These are phyloP conservation scores for Camellia sinensis DNA, from an alignment of 148 eudicot species.

Conservation along the genomic window DNA sequence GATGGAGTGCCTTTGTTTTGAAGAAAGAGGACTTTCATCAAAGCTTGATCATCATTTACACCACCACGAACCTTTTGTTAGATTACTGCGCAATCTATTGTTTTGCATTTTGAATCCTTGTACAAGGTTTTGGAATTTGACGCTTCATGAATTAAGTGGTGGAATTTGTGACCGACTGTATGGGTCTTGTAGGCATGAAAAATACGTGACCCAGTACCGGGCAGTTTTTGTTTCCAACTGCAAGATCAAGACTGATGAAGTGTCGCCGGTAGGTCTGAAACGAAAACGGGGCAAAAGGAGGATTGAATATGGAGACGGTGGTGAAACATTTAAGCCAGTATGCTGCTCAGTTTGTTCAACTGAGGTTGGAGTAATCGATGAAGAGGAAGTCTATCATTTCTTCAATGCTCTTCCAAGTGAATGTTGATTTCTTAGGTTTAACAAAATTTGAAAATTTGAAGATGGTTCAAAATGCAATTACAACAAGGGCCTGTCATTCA, in stretches of 20 bases:
- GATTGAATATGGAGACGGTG: conserved; percentile 13
- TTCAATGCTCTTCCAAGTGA: conserved; percentile 83
- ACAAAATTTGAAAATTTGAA: no score
- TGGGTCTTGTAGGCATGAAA: conserved; percentile 59
- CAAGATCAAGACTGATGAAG: conserved; percentile 43
- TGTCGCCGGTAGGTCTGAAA: conserved; percentile 37
- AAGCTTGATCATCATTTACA: no score
- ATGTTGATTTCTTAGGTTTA: conserved; percentile 29
- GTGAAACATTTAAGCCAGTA: conserved; percentile 48
- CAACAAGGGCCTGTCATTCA: no score
- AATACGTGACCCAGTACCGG: conserved; percentile 68
- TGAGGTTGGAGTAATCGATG: conserved; percentile 82
- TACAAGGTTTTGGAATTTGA: no score
- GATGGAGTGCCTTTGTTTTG: no score
- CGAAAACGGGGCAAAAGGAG: conserved; percentile 45
- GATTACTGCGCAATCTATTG: not conserved
- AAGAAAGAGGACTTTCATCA: no score
- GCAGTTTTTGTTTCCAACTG: conserved; percentile 79
- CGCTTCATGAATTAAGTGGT: no score
- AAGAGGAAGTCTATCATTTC: conserved; percentile 91
- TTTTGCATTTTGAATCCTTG: not conserved
- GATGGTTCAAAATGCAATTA: no score
- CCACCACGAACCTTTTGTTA: no score
- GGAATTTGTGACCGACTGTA: not conserved
- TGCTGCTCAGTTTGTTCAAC: conserved; percentile 82